Evolutionary conservation across 192 early-diverging fungal species (phyloP), one percentile per base, ranked within the genome.

Genomic region (Endogone sp.): DNA sequence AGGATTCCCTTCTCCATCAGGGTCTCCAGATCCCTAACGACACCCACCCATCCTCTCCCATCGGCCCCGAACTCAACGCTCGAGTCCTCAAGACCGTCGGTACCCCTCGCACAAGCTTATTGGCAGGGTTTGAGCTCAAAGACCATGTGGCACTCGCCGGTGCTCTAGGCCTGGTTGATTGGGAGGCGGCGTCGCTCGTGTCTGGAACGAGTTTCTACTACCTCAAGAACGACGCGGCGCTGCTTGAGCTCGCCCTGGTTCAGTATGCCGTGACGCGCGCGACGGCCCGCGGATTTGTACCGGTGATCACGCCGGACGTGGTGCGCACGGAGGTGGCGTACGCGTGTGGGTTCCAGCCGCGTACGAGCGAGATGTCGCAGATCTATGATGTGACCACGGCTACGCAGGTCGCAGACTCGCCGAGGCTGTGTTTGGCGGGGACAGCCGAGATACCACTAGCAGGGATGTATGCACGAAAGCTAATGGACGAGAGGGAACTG

Each of bases 371-470:
- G 61, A 85, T 91, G 20, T 92, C 92, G n/a, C 96, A 96, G 72
- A 98, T 90, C 21, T 98, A 96, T 73, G 85, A 86, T 69, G 84
- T 81, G 59, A 83, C 63, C 61, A 88, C 66, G 55, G 57, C 71
- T 0, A 76, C 72, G 3, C 67, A 68, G 70, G 75, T 75, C 79
- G 71, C 59, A 11, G 70, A 66, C 3, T 73, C 80, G 56, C 83
- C 90, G 23, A 78, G 86, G 56, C 69, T 94, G 49, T 92, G 89
- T 67, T 75, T 98, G 29, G 82, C 93, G 0, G 94, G 92, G 2
- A 98, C 96, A 20, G 93, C 94, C 1, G 96, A 98, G 76, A 92
- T 98, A 69, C 92, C 96, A 3, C 77, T 98, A 44, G 93, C 93
- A 8, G 96, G 91, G 1, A 90, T 93, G 88, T 86, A 89, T 75